Evolutionary conservation across 2,329 filamentous ascomycete genomes (phyloP), one percentile per base, ranked within the genome.

Genomic region (Talaromyces sp.): DNA sequence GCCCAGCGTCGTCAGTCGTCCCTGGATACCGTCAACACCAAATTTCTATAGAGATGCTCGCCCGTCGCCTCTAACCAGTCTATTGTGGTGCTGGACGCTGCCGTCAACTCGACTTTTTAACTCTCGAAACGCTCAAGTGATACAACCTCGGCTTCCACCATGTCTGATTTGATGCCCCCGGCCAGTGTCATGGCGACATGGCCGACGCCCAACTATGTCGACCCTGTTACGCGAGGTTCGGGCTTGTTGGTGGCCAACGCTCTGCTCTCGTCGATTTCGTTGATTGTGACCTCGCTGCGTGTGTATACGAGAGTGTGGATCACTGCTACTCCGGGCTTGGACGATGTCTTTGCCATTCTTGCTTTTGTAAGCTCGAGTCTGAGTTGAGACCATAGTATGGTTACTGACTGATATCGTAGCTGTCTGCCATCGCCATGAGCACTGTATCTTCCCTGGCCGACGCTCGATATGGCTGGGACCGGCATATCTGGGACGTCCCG

Each of bases 201-300:
- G 80, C 81, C 81, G 6, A 66, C 58, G 36, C 77, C 81, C 8
- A 83, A 83, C 64, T 78, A 80, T 65, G 63, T 75, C 56, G 68
- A 83, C 64, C 81, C 81, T 6, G 70, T 70, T 15, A 78, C 75
- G 30, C 74, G 79, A 63, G 79, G 79, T 13, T 74, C 77, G 65
- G 75, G 67, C 36, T 74, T 78, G 25, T 69, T 81, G 13, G 71
- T 81, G 25, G 69, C 79, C 6, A 75, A 78, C 27, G 65, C 79
- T 4, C 62, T 79, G 3, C 70, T 79, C 33, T 68, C 77, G n/a
- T 66, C 65, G 3, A 51, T 82, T 3, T 75, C 78, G 1, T 70
- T 78, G 10, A 30, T 78, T 1, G 68, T 80, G 1, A 77, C 80
- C 57, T 59, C 65, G 15, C 71, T 80, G 33, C 77, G 82, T 22